Conservation (phyloP, 495 filamentous ascomycete species). For the Trichoderma gamsii region DNA sequence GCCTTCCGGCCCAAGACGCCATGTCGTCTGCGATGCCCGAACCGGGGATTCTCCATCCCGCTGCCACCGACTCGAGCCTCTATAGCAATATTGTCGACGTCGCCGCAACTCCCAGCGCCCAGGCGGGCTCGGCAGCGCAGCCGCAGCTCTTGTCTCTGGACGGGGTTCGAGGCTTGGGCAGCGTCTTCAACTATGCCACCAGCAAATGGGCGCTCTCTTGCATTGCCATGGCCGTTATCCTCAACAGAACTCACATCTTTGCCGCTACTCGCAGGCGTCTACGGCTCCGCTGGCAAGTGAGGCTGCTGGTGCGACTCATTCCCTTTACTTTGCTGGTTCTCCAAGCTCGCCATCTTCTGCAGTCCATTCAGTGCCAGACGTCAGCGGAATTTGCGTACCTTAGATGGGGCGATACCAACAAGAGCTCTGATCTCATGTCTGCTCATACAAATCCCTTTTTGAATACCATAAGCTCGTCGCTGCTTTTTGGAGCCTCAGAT, state of each 20-base stretch:
- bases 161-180: conserved; percentile 58
- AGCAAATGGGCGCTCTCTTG: conserved; percentile 91
- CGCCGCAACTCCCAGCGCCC: neutral
- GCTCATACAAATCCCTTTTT: conserved; percentile 62
- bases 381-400: conserved; percentile 66
- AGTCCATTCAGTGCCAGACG: conserved; percentile 89
- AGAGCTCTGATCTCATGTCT: conserved; percentile 64
- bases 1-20: conserved; percentile 53
- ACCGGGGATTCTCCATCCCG: conserved; percentile 23
- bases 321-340: conserved; percentile 69
- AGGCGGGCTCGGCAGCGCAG: conserved; percentile 33
- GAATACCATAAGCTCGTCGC: conserved; percentile 57
- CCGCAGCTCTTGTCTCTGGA: conserved; percentile 46
- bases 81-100: neutral
- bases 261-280: conserved; percentile 78
- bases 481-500: conserved; percentile 65
- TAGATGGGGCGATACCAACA: conserved; percentile 65
- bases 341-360: conserved; percentile 63
- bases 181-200: conserved; percentile 84
- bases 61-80: conserved; percentile 1
- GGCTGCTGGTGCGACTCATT: conserved; percentile 64
- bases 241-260: conserved; percentile 91
- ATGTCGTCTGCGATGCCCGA: conserved; percentile 52
- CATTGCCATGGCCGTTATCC: conserved; percentile 73
- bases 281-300: conserved; percentile 61